Percentiles rank a stretch among this genome's conserved stretches.
Evolutionary conservation across 495 filamentous ascomycete species (phyloP).

Genomic region (Penicillium turbatum): DNA sequence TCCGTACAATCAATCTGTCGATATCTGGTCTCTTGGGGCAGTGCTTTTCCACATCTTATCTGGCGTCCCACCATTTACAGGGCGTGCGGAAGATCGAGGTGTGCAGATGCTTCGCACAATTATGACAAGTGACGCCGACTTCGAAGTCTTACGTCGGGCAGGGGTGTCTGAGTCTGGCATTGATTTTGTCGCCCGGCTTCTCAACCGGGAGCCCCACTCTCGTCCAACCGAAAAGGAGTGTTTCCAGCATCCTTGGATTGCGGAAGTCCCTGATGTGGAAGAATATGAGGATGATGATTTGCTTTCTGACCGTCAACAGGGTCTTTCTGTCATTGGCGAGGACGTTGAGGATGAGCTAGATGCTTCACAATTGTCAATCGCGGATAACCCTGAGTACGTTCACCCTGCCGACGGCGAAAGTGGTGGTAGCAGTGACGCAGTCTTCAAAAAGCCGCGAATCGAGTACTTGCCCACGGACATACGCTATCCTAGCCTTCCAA

Average conservation of each 20-base stretch:
- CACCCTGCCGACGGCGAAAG: conserved; percentile 28
- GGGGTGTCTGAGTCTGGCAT: conserved; percentile 61
- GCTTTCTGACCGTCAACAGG: conserved; percentile 48
- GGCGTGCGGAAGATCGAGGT: conserved; percentile 52
- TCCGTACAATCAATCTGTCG: conserved; percentile 82
- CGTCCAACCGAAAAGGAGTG: conserved; percentile 63
- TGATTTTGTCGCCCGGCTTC: conserved; percentile 69
- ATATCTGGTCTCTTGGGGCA: conserved; percentile 91
- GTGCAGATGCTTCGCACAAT: conserved; percentile 73
- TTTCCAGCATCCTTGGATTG: conserved; percentile 65
- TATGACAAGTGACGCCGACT: conserved; percentile 67
- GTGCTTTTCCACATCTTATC: conserved; percentile 81
- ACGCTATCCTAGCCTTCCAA: conserved; percentile 42
- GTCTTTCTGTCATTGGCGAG: conserved; percentile 42
- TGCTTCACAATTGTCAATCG: conserved; percentile 61
- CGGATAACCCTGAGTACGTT: conserved; percentile 32
- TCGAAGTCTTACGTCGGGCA: conserved; percentile 47
- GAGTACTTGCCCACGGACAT: conserved; percentile 31
- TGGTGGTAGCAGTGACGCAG: conserved; percentile 30
- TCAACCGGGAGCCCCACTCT: conserved; percentile 64
- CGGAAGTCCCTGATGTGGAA: conserved; percentile 37
- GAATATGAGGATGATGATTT: conserved; percentile 47
- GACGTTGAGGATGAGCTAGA: conserved; percentile 49
- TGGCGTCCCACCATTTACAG: conserved; percentile 71
- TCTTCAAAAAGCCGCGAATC: conserved; percentile 39